Evolutionary conservation across 352 stramenopile genomes (phyloP).

Genomic region (Plasmopara muralis): DNA sequence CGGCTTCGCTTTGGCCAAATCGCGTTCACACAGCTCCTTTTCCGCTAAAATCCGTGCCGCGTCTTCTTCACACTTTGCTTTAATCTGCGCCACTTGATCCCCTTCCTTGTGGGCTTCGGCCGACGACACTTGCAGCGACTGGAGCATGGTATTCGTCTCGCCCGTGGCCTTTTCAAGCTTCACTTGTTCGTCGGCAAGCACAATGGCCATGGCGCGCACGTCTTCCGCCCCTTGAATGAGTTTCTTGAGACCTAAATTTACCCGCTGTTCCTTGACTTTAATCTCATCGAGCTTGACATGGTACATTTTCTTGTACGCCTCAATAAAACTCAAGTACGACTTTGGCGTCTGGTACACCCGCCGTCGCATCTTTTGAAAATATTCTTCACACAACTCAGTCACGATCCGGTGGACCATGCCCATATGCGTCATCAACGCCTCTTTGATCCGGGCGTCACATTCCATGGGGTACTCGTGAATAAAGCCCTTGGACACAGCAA

Average conservation of each 20-base stretch:
- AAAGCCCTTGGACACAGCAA: conserved; percentile 94
- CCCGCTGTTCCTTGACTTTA: conserved; percentile 94
- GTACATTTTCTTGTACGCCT: conserved; percentile 98
- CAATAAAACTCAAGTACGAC: conserved; percentile 97
- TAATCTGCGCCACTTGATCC: conserved; percentile 95
- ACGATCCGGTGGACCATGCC: conserved; percentile 97
- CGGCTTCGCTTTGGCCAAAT: conserved; percentile 97
- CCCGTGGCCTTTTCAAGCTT: conserved; percentile 95
- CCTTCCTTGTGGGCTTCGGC: conserved; percentile 96
- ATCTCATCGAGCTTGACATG: conserved; percentile 90
- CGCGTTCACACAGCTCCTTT: conserved; percentile 92
- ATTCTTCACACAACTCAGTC: conserved; percentile 96
- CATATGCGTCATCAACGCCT: conserved; percentile 96
- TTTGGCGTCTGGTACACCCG: conserved; percentile 98
- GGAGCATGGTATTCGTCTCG: conserved; percentile 97
- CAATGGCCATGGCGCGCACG: conserved; percentile 95
- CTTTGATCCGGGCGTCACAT: conserved; percentile 79
- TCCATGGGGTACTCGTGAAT: conserved; percentile 96
- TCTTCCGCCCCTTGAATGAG: conserved; percentile 96
- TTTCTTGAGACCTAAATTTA: conserved; percentile 97
- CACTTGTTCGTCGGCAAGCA: conserved; percentile 93
- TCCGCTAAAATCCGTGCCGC: conserved; percentile 91
- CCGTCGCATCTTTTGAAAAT: conserved; percentile 96
- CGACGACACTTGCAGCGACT: conserved; percentile 92
- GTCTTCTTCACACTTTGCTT: conserved; percentile 95